Evolutionary conservation across 78 protist genomes (phyloP), one percentile per base, ranked within the genome.

Genomic region (Carpediemonas membranifera): DNA sequence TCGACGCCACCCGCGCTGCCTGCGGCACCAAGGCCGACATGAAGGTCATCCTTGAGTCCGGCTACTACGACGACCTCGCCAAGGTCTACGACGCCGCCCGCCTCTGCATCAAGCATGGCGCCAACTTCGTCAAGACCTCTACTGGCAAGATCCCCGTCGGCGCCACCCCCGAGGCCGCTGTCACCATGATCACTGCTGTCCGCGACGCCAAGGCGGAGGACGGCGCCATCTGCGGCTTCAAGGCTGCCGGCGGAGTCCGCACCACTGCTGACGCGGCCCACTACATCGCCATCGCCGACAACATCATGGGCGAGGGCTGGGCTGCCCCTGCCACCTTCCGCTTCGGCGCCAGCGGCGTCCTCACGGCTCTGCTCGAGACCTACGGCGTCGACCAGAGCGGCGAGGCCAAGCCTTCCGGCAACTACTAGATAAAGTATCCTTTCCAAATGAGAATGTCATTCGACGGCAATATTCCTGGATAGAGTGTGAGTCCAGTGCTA

Each of bases 161-260:
- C n/a, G n/a, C n/a, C n/a, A n/a, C n/a, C n/a, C n/a, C n/a, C n/a
- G n/a, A n/a, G n/a, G n/a, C n/a, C n/a, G n/a, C n/a, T n/a, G n/a
- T n/a, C n/a, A n/a, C n/a, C 31, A 73, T 73, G 77, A 3, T 52
- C 28, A 19, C 44, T 27, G 56, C 77, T 16, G 61, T 73, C 61
- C 31, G 55, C 1, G 77, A 73, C 24, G 27, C 5, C 50, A 31
- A 58, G 3, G 68, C 28, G 13, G n/a, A 31, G 50, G 39, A 47
- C 31, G 68, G 68, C 51, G 31, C 0, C 52, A 11, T 11, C 34
- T 68, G 59, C 19, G 77, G 77, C 28, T 59, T 73, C 60, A 73
- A 73, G 62, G 62, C 77, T 2, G 68, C 77, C 18, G 77, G 77
- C n/a, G 77, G 77, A 24, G 27, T 73, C 35, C 68, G 77, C 13